Base-by-base conservation (phyloP, 352 stramenopile species). In the Blastocystis sp. region DNA sequence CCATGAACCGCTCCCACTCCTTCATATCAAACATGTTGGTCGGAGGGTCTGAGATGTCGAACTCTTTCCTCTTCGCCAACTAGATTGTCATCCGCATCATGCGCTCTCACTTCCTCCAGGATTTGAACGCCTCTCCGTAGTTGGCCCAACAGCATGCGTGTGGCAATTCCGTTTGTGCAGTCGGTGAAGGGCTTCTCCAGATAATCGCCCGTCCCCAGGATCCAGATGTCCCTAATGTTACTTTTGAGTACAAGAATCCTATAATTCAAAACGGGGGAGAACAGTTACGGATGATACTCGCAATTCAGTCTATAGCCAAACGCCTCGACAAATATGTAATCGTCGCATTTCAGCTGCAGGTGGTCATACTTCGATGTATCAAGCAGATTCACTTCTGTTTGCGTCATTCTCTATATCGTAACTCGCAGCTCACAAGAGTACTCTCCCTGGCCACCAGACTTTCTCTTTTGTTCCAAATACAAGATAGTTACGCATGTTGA, bases 301-400 rank as follows among this genome's bases (percentile, higher is more conserved):
- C n/a, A 70, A 55, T 69, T 16, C 29, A 19, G 33, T 29, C 74
- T 50, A 85, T 70, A 85, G 10, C 74, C 74, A 50, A 85, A 85
- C n/a, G 66, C 29, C 51, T 85, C 74, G 21, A 69, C 50, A 37
- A 69, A 50, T 31, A 63, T 12, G 66, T 70, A 67, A 4, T 37
- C 51, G 21, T 67, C 70, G 13, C 37, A 10, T 6, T 69, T 29
- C 10, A 69, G 61, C 12, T 35, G 21, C 0, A 24, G 16, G 50
- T 66, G 45, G 12, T 85, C 26, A 3, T 39, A 26, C 16, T 39
- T 9, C 59, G 45, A 24, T 29, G 60, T 51, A 19, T 85, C 60
- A 6, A 85, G 50, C 1, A 85, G 50, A 69, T 85, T 69, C 21
- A 62, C 41, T n/a, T 85, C 74, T 4, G 65, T 12, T 69, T 85